Evolutionary conservation across 805 yeast species (phyloP), one percentile per base, ranked within the genome.

Genomic region (Saturnispora sekii): DNA sequence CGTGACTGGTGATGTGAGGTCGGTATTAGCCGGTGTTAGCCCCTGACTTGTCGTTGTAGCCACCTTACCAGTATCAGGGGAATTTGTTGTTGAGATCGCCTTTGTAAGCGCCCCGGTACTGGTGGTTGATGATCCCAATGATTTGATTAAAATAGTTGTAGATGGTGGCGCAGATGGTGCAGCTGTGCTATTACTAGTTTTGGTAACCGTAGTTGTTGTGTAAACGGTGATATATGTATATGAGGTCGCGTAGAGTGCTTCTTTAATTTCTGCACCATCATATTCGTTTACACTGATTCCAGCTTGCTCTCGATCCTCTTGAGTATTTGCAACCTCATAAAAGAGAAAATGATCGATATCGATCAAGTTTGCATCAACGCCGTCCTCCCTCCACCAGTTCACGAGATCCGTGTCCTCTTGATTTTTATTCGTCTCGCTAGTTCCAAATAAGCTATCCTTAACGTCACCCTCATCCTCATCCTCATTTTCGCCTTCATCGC

Each of bases 311-410:
- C 28, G 28, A 17, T 32, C 15, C 28, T 15, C 30, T 29, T 55
- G 45, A 16, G 48, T 46, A 32, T 57, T 51, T 33, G 56, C 62
- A 48, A 60, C 49, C 8, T 63, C 62, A 36, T 58, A 50, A 47
- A 61, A 61, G 5, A 54, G 40, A 31, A 59, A 54, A 39, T 51
- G 50, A 48, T 60, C 57, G 5, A 58, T 51, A 11, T 53, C 55
- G 47, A 56, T 53, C 8, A 54, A 44, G 36, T 38, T 43, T 38
- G 31, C 32, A 7, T 46, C 54, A 15, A 48, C 53, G 29, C 51
- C 52, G 34, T 52, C 56, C 28, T 49, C 32, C 40, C 40, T 38
- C 21, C 40, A 35, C 46, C 43, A 46, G 12, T 38, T 26, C 10
- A 46, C 29, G 17, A 37, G 35, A 3, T 43, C 46, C n/a, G 18